Conservation (phyloP, 345 rosid genomes). For the Cochlearia excelsa region DNA sequence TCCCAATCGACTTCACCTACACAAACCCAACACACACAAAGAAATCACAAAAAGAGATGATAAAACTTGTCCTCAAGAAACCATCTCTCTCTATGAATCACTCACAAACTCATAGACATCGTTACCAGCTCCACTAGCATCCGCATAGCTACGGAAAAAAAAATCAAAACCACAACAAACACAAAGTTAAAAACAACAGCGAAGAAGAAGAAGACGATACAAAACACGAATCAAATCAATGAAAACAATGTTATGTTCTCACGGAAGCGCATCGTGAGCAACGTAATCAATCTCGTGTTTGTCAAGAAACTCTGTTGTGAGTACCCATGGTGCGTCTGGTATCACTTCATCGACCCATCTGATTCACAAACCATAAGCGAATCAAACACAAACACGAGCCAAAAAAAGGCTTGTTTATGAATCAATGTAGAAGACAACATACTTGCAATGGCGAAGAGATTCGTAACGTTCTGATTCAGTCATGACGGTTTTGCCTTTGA, state of each 20-base stretch:
- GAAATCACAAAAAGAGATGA: conserved; percentile 3
- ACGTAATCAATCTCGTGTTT: conserved; percentile 68
- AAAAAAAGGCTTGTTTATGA: too few species aligned
- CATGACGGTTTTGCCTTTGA: conserved; percentile 91
- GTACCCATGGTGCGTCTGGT: conserved; percentile 91
- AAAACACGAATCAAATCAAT: not conserved
- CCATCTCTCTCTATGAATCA: not conserved
- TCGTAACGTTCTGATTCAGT: conserved; percentile 78
- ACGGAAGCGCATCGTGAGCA: conserved; percentile 96
- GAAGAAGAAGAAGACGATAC: not conserved
- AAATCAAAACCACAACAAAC: conserved; percentile 14
- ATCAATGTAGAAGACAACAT: conserved; percentile 11
- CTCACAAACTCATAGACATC: conserved; percentile 96
- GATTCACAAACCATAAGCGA: conserved; percentile 3
- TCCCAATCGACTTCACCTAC: conserved; percentile 83
- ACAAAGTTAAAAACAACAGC: not conserved
- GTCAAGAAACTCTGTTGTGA: conserved; percentile 81
- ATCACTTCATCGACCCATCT: conserved; percentile 99
- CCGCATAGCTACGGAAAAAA: conserved; percentile 66
- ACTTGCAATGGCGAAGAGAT: conserved; percentile 98
- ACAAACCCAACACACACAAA: conserved; percentile 22
- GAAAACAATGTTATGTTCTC: conserved; percentile 24
- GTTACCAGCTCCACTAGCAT: conserved; percentile 81
- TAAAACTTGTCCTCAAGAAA: not conserved
- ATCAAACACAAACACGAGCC: not conserved